Conservation (phyloP, 352 stramenopile genomes). For the Pythium aquatile region DNA sequence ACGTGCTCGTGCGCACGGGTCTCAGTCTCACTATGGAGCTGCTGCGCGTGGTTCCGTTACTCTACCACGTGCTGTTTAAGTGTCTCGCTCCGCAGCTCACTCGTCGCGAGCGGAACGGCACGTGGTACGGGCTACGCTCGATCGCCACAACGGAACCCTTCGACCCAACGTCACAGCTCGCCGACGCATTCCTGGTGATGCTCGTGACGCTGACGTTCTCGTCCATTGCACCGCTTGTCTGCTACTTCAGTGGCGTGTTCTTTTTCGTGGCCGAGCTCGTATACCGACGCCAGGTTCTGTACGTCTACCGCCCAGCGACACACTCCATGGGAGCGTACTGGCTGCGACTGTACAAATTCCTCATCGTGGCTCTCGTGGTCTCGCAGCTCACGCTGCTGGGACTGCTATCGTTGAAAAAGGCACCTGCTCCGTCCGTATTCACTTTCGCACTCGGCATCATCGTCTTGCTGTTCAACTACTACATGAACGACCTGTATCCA, state of each 20-base stretch:
- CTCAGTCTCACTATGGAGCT: constrained; percentile 61
- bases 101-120: constrained; percentile 45
- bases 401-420: constrained; percentile 78
- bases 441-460: constrained; percentile 34
- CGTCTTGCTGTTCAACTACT: constrained; percentile 63
- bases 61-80: constrained; percentile 47
- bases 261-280: constrained; percentile 68
- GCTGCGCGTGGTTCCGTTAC: constrained; percentile 52
- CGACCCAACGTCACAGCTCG: constrained; percentile 54
- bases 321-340: constrained; percentile 70
- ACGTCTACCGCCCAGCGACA: constrained; percentile 58
- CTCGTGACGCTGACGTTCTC: constrained; percentile 79
- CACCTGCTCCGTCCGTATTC: constrained; percentile 23
- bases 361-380: constrained; percentile 70
- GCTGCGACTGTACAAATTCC: constrained; percentile 74
- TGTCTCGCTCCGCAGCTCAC: constrained; percentile 65
- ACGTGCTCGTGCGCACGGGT: constrained; percentile 69
- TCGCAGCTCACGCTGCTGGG: constrained; percentile 75
- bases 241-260: constrained; percentile 73
- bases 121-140: constrained; percentile 55
- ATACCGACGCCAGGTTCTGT: constrained; percentile 69
- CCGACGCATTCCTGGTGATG: constrained; percentile 66
- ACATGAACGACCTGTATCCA: constrained; percentile 54
- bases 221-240: constrained; percentile 72
- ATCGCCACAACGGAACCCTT: constrained; percentile 54